Conservation (phyloP, 1,139 yeast genomes). For the Ogataea hybrid region DNA sequence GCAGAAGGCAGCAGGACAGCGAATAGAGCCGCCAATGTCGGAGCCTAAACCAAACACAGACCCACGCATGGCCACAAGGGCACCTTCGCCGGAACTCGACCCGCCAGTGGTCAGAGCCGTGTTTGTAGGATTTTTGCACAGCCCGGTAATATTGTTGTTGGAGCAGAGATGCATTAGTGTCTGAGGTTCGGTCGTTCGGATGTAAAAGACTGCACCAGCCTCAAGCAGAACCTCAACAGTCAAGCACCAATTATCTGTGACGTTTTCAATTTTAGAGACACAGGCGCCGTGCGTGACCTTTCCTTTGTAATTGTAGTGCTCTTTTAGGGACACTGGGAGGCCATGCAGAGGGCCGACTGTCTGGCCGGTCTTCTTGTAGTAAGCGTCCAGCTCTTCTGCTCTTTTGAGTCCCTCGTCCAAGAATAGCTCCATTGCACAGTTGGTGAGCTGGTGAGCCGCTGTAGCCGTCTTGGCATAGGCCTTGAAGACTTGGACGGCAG, state of each 20-base stretch:
- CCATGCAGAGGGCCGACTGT: constrained; percentile 50
- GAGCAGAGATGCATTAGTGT: constrained; percentile 48
- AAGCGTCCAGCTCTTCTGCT: constrained; percentile 35
- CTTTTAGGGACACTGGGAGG: constrained; percentile 54
- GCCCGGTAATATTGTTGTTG: constrained; percentile 43
- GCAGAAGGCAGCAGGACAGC: constrained; percentile 38
- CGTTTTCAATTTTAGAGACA: constrained; percentile 47
- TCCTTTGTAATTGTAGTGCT: constrained; percentile 56
- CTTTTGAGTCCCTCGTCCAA: constrained; percentile 40
- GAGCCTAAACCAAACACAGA: constrained; percentile 63
- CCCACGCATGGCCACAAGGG: constrained; percentile 54
- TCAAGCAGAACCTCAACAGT: constrained; percentile 43
- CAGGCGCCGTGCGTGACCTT: constrained; percentile 55
- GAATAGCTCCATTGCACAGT: constrained; percentile 55
- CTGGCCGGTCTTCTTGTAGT: constrained; percentile 35
- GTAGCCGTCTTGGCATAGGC: constrained; percentile 54
- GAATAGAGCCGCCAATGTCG: constrained; percentile 55
- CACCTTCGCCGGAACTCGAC: constrained; percentile 72
- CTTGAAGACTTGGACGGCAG: constrained; percentile 46
- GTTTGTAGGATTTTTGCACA: constrained; percentile 48
- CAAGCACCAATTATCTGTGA: constrained; percentile 44
- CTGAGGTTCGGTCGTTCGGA: constrained; percentile 43
- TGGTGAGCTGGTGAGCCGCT: constrained; percentile 47
- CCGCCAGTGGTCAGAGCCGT: constrained; percentile 57
- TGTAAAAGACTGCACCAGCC: constrained; percentile 52